These are phyloP conservation scores for Penicillium sp. DNA, from an alignment of 2,329 filamentous ascomycete species.

Conservation along the genomic window DNA sequence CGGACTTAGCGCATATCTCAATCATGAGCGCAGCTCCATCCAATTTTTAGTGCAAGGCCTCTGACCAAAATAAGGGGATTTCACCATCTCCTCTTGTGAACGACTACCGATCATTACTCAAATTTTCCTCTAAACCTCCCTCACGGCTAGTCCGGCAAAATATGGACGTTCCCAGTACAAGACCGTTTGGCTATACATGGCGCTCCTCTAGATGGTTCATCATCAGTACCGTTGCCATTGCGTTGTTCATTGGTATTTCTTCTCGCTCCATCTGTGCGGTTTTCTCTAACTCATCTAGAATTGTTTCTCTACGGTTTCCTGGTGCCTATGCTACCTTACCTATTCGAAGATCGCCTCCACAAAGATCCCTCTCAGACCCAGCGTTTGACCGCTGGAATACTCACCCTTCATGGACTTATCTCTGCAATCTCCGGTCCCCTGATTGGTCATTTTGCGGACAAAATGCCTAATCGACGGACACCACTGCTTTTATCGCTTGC, in stretches of 20 bases:
- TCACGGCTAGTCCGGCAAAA: background rate
- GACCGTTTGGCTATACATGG: background rate
- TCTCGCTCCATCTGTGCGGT: background rate
- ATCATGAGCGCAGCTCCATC: too few species aligned
- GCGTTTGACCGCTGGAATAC: constrained; percentile 21
- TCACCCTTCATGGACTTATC: constrained; percentile 28
- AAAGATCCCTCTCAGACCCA: constrained; percentile 26
- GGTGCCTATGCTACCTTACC: constrained; percentile 34
- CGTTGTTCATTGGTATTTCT: background rate
- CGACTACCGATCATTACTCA: background rate
- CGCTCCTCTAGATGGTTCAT: background rate
- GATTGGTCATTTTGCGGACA: constrained; percentile 15
- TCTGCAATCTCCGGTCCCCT: constrained; percentile 9
- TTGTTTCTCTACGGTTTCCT: constrained; percentile 35
- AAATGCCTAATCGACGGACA: background rate
- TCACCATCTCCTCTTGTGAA: background rate
- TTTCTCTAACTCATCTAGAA: constrained; percentile 18
- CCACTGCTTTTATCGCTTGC: constrained; percentile 14
- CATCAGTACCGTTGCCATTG: background rate
- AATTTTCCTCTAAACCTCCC: background rate
- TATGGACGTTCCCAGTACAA: background rate
- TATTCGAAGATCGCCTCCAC: constrained; percentile 30
- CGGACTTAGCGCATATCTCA: too few species aligned
- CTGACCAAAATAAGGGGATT: too few species aligned
- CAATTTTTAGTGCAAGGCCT: too few species aligned